Percentiles rank a stretch among this genome's conserved stretches.
Conservation (phyloP, 176 grass and related monocot genomes). For the Bolboschoenus planiculmis region DNA sequence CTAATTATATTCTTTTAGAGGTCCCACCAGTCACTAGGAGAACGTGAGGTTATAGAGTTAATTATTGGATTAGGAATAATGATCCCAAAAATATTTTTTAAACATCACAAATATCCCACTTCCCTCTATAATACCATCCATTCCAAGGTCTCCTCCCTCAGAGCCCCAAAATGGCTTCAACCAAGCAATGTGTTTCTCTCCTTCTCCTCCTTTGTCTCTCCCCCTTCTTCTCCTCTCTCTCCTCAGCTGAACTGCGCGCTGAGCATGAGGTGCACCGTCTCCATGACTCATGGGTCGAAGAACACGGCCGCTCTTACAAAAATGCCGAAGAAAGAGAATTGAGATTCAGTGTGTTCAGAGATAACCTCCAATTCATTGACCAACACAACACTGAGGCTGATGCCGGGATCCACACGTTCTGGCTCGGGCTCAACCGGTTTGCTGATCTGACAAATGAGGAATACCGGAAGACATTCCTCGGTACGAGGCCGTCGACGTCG, state of each 20-base stretch:
- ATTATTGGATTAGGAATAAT: background rate
- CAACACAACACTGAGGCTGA: slow-evolving; percentile 49
- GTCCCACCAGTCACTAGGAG: background rate
- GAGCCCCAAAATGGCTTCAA: slow-evolving; percentile 1
- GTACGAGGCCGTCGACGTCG: background rate
- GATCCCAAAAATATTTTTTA: background rate
- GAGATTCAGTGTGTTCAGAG: slow-evolving; percentile 34
- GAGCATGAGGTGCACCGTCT: slow-evolving; percentile 27
- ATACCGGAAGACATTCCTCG: slow-evolving; percentile 29
- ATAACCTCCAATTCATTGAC: slow-evolving; percentile 50
- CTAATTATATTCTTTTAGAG: background rate
- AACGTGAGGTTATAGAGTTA: background rate
- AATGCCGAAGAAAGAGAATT: slow-evolving; percentile 12
- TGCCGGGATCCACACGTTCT: slow-evolving; percentile 31
- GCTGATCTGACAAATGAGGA: slow-evolving; percentile 49
- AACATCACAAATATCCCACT: slow-evolving; percentile 5
- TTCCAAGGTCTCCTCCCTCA: background rate
- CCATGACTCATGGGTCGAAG: slow-evolving; percentile 23
- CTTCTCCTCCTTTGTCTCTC: slow-evolving; percentile 13
- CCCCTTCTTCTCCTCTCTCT: background rate
- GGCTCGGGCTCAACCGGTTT: slow-evolving; percentile 51
- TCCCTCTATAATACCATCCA: slow-evolving; percentile 15
- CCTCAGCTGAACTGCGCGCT: background rate
- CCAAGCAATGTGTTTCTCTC: background rate
- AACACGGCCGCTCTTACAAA: slow-evolving; percentile 1